Base-by-base conservation (phyloP, 2,329 filamentous ascomycete genomes). In the Fusarium nanum region DNA sequence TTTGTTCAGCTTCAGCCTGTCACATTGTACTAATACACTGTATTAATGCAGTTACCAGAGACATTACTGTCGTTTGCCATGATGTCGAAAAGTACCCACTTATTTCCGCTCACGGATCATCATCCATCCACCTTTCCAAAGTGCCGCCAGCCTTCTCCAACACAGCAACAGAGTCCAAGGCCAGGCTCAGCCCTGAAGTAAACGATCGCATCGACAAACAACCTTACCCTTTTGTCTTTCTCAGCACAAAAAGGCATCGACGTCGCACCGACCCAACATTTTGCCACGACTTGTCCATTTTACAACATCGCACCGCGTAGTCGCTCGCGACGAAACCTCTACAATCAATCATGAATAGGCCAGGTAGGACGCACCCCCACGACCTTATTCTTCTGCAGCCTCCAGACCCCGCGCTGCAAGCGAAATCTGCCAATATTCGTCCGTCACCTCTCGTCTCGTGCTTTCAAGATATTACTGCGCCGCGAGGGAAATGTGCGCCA, bases 281-380 rank as follows among this genome's bases (percentile, higher is more conserved):
- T 68, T 49, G 45, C 42, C 47, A 53, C 67, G 61, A 66, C 44
- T 60, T 59, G n/a, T 67, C 56, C 57, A 70, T 47, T 61, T 57
- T 42, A 57, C 47, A 67, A 53, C 28, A 65, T 40, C 37, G 55
- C 25, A 60, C 55, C 46, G 46, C 62, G 50, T 62, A 50, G 64
- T 67, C 55, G 52, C 67, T 69, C 68, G 73, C 73, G 72, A 76
- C 66, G 34, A 74, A 66, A 66, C 60, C 60, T 60, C 67, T 71
- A 68, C 76, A 79, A 83, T 79, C 77, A 88, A 83, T 79, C 77
- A 88, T 88, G 86, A 88, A 88, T 79, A 84, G 86, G 83, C 83
- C 85, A 88, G 86, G 86, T 88, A 88, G 79, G 83, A 76, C 76
- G 63, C 73, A 67, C 72, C 76, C 63, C 73, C 69, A 72, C 61